Percentiles rank a stretch among this genome's conserved stretches.
Evolutionary conservation across 768 basidiomycete genomes (phyloP).

Genomic region (Trametopsis cervina): DNA sequence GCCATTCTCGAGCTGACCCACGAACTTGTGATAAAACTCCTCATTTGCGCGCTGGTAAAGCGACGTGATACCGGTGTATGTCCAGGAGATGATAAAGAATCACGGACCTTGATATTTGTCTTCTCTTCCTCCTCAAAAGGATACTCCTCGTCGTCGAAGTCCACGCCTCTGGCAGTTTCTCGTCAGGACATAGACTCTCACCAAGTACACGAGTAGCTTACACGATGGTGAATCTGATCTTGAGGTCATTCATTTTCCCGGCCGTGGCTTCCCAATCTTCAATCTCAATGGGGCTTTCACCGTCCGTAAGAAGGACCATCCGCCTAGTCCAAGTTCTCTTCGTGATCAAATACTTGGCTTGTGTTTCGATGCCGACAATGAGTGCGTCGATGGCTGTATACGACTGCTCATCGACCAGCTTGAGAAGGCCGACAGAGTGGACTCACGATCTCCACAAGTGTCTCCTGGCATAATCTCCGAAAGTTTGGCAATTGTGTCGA

Average conservation of each 20-base stretch:
- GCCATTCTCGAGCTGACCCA: slow-evolving; percentile 36
- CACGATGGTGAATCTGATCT: slow-evolving; percentile 65
- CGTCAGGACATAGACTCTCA: no score
- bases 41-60: slow-evolving; percentile 67
- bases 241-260: slow-evolving; percentile 52
- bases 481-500: slow-evolving; percentile 58
- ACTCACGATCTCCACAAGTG: slow-evolving; percentile 60
- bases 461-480: slow-evolving; percentile 51
- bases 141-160: slow-evolving; percentile 74
- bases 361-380: slow-evolving; percentile 80
- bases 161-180: slow-evolving; percentile 57
- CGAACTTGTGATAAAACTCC: slow-evolving; percentile 51
- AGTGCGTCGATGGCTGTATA: slow-evolving; percentile 74
- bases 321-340: slow-evolving; percentile 86
- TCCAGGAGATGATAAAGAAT: background rate
- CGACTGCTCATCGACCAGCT: no score
- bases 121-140: slow-evolving; percentile 64
- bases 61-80: background rate
- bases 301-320: slow-evolving; percentile 81
- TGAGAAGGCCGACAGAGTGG: background rate
- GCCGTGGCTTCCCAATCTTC: slow-evolving; percentile 72
- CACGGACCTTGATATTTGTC: slow-evolving; percentile 59
- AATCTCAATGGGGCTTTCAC: slow-evolving; percentile 62
- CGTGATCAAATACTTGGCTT: slow-evolving; percentile 53
- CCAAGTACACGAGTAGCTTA: slow-evolving; percentile 21